Conservation (phyloP, 345 rosid species). For the Erysimum cheiranthoides region DNA sequence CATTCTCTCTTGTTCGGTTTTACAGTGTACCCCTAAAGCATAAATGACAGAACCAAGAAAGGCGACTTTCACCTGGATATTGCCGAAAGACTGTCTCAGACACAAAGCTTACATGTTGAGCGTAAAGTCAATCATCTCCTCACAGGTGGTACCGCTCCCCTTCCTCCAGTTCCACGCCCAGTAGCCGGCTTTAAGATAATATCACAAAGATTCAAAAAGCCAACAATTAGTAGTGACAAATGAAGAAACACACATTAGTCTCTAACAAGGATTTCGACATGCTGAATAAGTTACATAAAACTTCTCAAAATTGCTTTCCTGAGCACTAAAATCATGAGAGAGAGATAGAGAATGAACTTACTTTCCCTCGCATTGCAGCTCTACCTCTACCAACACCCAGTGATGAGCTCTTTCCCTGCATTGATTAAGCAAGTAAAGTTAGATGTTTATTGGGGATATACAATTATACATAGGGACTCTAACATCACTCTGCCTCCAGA, state of each 20-base stretch:
- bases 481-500: background rate
- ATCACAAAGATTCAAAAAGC: conserved; percentile 12
- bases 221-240: conserved; percentile 30
- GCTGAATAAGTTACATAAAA: background rate
- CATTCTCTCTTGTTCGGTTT: conserved; percentile 33
- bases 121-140: conserved; percentile 57
- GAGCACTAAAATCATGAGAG: background rate
- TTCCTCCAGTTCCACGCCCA: conserved; percentile 86
- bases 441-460: background rate
- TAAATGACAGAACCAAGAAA: conserved; percentile 36
- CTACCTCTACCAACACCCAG: conserved; percentile 99
- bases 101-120: conserved; percentile 31
- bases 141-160: conserved; percentile 83
- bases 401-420: conserved; percentile 96
- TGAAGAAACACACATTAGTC: conserved; percentile 7
- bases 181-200: conserved; percentile 60
- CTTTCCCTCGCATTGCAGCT: conserved; percentile 98
- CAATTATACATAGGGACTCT: background rate
- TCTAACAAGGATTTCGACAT: conserved; percentile 1
- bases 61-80: conserved; percentile 15
- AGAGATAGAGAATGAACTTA: conserved; percentile 47
- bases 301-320: conserved; percentile 8
- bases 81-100: conserved; percentile 20
- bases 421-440: conserved; percentile 23
- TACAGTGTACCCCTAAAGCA: conserved; percentile 36